Conservation (phyloP, 2,329 filamentous ascomycete species). For the Penicillium olsonii region DNA sequence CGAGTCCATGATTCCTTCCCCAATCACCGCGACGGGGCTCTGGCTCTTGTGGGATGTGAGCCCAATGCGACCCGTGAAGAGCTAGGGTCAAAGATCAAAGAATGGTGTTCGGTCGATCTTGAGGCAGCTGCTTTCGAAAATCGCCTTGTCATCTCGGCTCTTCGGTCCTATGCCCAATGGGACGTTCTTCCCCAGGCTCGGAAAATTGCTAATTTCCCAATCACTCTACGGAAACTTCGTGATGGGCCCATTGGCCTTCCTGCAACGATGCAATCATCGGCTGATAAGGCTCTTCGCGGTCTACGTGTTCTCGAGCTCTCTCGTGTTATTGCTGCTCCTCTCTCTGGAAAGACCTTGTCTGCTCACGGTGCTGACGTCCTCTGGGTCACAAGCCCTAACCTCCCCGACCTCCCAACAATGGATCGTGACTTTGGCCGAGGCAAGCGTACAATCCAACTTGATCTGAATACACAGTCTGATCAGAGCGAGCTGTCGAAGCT, state of each 20-base stretch:
- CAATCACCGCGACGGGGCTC: slow-evolving; percentile 50
- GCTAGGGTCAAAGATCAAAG: slow-evolving; percentile 39
- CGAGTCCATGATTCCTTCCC: slow-evolving; percentile 58
- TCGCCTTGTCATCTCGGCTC: slow-evolving; percentile 50
- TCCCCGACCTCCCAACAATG: slow-evolving; percentile 37
- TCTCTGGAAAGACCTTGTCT: slow-evolving; percentile 40
- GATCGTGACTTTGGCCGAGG: slow-evolving; percentile 42
- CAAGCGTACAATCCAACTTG: slow-evolving; percentile 40
- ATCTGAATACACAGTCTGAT: slow-evolving; percentile 32
- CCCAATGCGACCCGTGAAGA: slow-evolving; percentile 37
- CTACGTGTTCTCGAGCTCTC: slow-evolving; percentile 43
- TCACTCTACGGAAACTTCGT: slow-evolving; percentile 43
- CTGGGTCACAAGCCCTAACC: slow-evolving; percentile 40
- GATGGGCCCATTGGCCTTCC: slow-evolving; percentile 12
- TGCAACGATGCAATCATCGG: slow-evolving; percentile 11
- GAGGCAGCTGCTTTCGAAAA: slow-evolving; percentile 48
- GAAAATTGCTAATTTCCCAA: slow-evolving; percentile 50
- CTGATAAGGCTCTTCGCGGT: slow-evolving; percentile 41
- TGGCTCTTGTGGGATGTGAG: slow-evolving; percentile 46
- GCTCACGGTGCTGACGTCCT: slow-evolving; percentile 45
- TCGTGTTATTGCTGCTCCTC: slow-evolving; percentile 43
- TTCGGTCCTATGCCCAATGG: slow-evolving; percentile 56
- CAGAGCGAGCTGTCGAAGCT: slow-evolving; percentile 30
- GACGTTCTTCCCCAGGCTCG: slow-evolving; percentile 51
- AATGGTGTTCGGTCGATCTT: slow-evolving; percentile 51